phyloP scores from a whole-genome alignment of 1,284 basidiomycete species.

The Ganoderma boninense region DNA sequence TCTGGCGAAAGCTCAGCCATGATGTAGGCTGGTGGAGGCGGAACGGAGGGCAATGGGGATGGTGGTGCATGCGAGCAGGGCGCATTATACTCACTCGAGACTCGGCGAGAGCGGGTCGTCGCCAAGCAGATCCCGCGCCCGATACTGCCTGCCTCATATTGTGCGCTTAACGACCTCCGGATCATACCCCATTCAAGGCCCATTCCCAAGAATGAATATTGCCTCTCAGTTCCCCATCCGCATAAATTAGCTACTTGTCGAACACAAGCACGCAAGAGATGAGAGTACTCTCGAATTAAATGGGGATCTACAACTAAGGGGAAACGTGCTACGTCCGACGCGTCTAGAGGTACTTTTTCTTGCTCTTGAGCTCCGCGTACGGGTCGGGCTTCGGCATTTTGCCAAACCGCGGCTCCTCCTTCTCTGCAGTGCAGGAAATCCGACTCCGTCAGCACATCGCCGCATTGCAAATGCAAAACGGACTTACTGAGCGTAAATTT shows the following conservation, averaged over 20 bases:
- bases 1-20: slow-evolving; percentile 29
- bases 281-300: slow-evolving; percentile 26
- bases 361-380: slow-evolving; percentile 64
- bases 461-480: slow-evolving; percentile 17
- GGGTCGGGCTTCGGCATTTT: slow-evolving; percentile 55
- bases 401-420: slow-evolving; percentile 73
- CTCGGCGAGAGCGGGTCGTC: slow-evolving; percentile 22
- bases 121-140: slow-evolving; percentile 26
- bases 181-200: not conserved
- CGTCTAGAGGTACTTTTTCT: slow-evolving; percentile 56
- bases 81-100: too few species aligned
- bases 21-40: slow-evolving; percentile 5
- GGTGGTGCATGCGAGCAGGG: slow-evolving; percentile 8
- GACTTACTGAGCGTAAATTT: slow-evolving; percentile 71
- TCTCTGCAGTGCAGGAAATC: slow-evolving; percentile 53
- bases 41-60: slow-evolving; percentile 10
- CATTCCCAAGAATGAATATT: too few species aligned
- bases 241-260: too few species aligned
- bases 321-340: slow-evolving; percentile 20
- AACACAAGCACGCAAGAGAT: slow-evolving; percentile 5
- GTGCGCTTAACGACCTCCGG: not conserved
- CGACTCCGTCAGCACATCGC: slow-evolving; percentile 9
- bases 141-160: too few species aligned
- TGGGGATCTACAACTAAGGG: slow-evolving; percentile 22
- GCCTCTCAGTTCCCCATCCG: too few species aligned